These are phyloP conservation scores for Linaria vulgaris DNA, from an alignment of 257 asterid species.

Conservation along the genomic window DNA sequence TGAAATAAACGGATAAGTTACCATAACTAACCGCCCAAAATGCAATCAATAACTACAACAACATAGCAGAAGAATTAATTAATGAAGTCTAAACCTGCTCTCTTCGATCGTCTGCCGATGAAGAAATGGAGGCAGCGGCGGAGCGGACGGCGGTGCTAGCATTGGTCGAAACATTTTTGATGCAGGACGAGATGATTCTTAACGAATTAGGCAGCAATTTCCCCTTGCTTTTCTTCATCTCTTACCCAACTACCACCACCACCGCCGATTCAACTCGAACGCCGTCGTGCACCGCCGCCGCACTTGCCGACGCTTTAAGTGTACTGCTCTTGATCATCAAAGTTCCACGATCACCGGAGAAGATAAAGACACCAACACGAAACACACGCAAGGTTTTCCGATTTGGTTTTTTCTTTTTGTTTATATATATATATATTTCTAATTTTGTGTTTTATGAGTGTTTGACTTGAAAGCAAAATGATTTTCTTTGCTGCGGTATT, in stretches of 20 bases:
- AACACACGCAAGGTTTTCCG: slow-evolving; percentile 30
- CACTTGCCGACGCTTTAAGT: too few species aligned
- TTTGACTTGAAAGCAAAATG: slow-evolving; percentile 49
- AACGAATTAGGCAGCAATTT: slow-evolving; percentile 66
- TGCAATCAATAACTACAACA: slow-evolving; percentile 11
- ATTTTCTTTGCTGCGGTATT: slow-evolving; percentile 24
- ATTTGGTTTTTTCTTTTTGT: slow-evolving; percentile 6
- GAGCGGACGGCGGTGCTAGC: slow-evolving; percentile 77
- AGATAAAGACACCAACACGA: slow-evolving; percentile 27
- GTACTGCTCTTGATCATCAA: slow-evolving; percentile 49
- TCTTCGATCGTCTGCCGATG: slow-evolving; percentile 57
- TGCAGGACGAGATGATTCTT: slow-evolving; percentile 69
- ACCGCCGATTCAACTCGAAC: slow-evolving; percentile 44
- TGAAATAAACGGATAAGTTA: slow-evolving; percentile 2
- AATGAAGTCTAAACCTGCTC: slow-evolving; percentile 50
- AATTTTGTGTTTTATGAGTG: slow-evolving; percentile 11
- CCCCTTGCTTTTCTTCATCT: slow-evolving; percentile 62
- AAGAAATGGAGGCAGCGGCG: slow-evolving; percentile 65
- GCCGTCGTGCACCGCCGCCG: slow-evolving; percentile 55
- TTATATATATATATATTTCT: background rate
- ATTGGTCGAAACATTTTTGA: slow-evolving; percentile 68
- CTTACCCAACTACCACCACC: slow-evolving; percentile 33
- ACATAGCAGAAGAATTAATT: background rate
- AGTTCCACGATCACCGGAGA: slow-evolving; percentile 38
- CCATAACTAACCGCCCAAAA: slow-evolving; percentile 20